Evolutionary conservation across 345 rosid species (phyloP), one percentile per base, ranked within the genome.

Genomic region (Hibiscus tridactylites): DNA sequence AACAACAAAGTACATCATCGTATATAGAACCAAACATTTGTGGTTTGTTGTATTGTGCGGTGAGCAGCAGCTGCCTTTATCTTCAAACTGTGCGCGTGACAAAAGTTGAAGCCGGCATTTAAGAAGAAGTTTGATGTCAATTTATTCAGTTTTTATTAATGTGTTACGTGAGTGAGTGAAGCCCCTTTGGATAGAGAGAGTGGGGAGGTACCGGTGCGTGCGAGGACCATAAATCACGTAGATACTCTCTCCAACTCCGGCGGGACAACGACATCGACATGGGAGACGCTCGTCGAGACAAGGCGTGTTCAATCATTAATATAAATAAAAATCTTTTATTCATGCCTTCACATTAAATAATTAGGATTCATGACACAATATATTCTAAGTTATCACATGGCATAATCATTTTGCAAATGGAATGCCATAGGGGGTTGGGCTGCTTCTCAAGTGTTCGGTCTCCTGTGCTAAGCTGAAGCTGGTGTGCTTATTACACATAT

Each of bases 11-110:
- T 21, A 21, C 21, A 21, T 21, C 21, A 21, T 21, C 21, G 21
- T 21, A 21, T 21, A 21, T 21, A 21, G 21, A 21, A 21, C 21
- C 29, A 28, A 28, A 28, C 29, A 28, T 28, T 28, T 28, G 29
- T 28, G 29, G 29, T 28, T 47, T 33, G 37, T 33, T 33, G 6
- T 3, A 61, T 19, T 42, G 15, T 11, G 53, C 26, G 59, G 24
- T 2, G 64, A 16, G 10, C 13, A 19, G 6, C 37, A 5, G 37
- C 3, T 3, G 37, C 37, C 21, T 10, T n/a, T 17, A 9, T 68
- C 68, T 37, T 60, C 52, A 81, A 76, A 16, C 65, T 81, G 77
- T 88, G 90, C 80, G 89, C 88, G 85, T 87, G 93, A 28, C 29
- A 28, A 28, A 28, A 28, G 29, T 28, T 28, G 3, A 28, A 33